Evolutionary conservation across 306 rosid species (phyloP).

Genomic region (Senna siamea): DNA sequence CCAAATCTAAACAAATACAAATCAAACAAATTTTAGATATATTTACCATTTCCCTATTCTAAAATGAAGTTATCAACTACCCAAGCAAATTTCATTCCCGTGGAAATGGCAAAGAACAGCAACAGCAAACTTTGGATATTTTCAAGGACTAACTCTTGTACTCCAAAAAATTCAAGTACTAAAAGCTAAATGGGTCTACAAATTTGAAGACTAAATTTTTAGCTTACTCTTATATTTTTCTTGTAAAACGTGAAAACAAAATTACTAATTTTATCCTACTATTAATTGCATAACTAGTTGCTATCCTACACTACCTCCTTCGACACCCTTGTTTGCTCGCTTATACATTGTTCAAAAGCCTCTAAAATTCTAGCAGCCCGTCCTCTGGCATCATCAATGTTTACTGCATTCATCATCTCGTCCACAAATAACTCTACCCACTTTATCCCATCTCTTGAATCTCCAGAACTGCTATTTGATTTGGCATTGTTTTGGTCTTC

Average conservation of each 20-base stretch:
- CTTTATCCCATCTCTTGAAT: slow-evolving; percentile 26
- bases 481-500: slow-evolving; percentile 26
- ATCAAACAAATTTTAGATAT: too few relatives aligned
- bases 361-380: slow-evolving; percentile 48
- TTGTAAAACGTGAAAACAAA: too few relatives aligned
- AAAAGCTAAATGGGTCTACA: too few relatives aligned
- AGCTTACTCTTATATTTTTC: too few relatives aligned
- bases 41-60: too few relatives aligned
- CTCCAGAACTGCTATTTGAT: slow-evolving; percentile 1
- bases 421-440: slow-evolving; percentile 55
- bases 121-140: too few relatives aligned
- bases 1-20: not conserved
- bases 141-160: too few relatives aligned
- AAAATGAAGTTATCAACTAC: too few relatives aligned
- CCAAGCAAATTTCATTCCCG: too few relatives aligned
- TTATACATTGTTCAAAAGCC: slow-evolving; percentile 45
- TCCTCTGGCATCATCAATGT: slow-evolving; percentile 42
- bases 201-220: too few relatives aligned
- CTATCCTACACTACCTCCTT: slow-evolving; percentile 34
- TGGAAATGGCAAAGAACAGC: too few relatives aligned
- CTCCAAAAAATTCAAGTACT: too few relatives aligned
- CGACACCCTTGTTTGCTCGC: slow-evolving; percentile 33
- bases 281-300: not conserved
- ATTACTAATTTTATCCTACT: not conserved
- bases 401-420: slow-evolving; percentile 44